Base-by-base conservation (phyloP, 2,329 filamentous ascomycete species). In the Tolypocladium album region DNA sequence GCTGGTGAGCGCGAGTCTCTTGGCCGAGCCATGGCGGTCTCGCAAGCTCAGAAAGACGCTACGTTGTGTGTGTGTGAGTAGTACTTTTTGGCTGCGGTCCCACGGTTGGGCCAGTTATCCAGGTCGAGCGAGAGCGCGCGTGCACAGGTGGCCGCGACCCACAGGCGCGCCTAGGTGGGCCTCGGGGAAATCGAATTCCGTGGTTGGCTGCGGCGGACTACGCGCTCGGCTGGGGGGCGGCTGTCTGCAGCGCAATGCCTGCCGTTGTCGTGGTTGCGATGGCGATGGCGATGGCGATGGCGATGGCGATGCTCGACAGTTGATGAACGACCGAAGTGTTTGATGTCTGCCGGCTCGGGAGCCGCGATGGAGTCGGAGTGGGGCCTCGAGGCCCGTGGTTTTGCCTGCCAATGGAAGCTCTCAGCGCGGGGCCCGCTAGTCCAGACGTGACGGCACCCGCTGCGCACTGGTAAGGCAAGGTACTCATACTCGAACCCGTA, bases 1-100 rank as follows among this genome's bases (percentile, higher is more conserved):
- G 88, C 91, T 89, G 89, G 90, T 92, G 89, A 93, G 89, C 89
- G 82, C 78, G 82, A 83, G 79, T 83, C 82, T 82, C 79, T 84
- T 77, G 78, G 82, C 76, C 82, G 82, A 83, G 81, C 82, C 82
- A 85, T 85, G 70, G 69, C 68, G 70, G 70, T 72, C 71, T 74
- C 71, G 72, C 68, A 70, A 69, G 73, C 74, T 75, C 72, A 71
- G 73, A 69, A 74, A 72, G 70, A 73, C 68, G 70, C 71, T 72
- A 68, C 64, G 67, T 66, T 72, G 71, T 55, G 50, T 38, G 31
- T 36, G 50, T 38, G 69, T 74, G 70, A 74, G 71, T 66, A 72
- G 67, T 75, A 75, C 72, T 73, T 71, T 72, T 69, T 66, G 58
- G 60, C 59, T 61, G 52, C 55, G 57, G 56, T 61, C 47, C 55